Evolutionary conservation across 148 eudicot species (phyloP).

Genomic region (Silene conica): DNA sequence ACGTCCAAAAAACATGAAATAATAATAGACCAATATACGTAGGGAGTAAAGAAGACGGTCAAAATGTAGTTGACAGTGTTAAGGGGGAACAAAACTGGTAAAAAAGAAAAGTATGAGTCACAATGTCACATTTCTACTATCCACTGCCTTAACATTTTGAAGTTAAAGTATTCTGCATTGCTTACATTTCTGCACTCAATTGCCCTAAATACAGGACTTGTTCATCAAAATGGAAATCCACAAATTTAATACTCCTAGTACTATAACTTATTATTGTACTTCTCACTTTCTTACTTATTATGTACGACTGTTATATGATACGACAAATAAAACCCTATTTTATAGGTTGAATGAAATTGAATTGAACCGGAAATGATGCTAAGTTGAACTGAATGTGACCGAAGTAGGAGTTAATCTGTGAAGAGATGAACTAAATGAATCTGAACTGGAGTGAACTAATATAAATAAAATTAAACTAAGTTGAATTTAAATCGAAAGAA

Average conservation of each 20-base stretch:
- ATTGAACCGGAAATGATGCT: no score
- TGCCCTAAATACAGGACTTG: conserved; percentile 20
- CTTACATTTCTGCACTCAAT: background rate
- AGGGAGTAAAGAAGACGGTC: background rate
- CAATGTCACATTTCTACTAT: background rate
- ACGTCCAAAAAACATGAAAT: background rate
- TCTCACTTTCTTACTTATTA: no score
- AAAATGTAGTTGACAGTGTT: background rate
- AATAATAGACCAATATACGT: background rate
- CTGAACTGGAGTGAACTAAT: no score
- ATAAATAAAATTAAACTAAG: no score
- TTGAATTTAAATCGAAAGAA: no score
- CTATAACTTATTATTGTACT: no score
- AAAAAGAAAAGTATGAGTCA: background rate
- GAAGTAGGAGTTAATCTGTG: no score
- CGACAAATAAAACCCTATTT: no score
- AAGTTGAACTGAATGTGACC: no score
- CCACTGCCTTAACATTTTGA: background rate
- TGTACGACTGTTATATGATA: no score
- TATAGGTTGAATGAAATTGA: no score
- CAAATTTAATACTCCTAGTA: background rate
- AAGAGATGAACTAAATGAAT: no score
- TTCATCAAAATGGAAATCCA: conserved; percentile 16
- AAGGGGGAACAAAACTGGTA: conserved; percentile 17
- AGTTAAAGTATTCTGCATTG: background rate